Base-by-base conservation (phyloP, 768 basidiomycete genomes). In the Scleroderma bovista region DNA sequence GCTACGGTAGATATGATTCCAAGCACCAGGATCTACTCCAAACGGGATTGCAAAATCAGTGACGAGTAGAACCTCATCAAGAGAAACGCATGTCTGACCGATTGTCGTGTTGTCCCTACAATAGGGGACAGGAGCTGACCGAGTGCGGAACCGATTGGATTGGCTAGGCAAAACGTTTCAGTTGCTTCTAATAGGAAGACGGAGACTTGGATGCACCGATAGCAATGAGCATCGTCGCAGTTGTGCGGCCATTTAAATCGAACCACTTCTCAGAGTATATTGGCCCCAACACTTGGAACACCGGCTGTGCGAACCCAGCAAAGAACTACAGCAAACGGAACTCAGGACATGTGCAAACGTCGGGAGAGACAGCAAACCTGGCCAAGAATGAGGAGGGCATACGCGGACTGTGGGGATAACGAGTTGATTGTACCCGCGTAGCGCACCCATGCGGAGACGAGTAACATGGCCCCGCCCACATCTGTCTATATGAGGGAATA, bases 241-340 rank as follows among this genome's bases (percentile, higher is more conserved):
- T 88, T 12, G 84, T 88, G 33, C 88, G 72, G 29, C 81, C 79
- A 51, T 76, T 70, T 37, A 87, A 61, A 55, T 83, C 78, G 59
- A 89, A 90, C 87, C 87, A 90, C 15, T 72, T 75, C 60, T 90
- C 84, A 0, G 86, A 88, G 64, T 83, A 90, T 48, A 78, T 81
- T 5, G 87, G 84, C 2, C 82, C 83, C 12, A 88, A 64, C 20
- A 88, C 75, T 66, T 86, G 85, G 62, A 78, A 88, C 9, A 84
- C 74, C 3, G 85, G 79, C 55, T 86, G 83, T 1, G 84, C 71
- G 46, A 86, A 64, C 4, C 79, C 77, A 3, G 76, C 71, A 32
- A 87, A 72, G 16, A 83, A 54, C 84, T 86, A 47, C 7, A 9
- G 17, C 15, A 12, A 7, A 1, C 9, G 10, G 6, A 6, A 40